phyloP scores from a whole-genome alignment of 139 green algal genomes.

The Mychonastes homosphaera region DNA sequence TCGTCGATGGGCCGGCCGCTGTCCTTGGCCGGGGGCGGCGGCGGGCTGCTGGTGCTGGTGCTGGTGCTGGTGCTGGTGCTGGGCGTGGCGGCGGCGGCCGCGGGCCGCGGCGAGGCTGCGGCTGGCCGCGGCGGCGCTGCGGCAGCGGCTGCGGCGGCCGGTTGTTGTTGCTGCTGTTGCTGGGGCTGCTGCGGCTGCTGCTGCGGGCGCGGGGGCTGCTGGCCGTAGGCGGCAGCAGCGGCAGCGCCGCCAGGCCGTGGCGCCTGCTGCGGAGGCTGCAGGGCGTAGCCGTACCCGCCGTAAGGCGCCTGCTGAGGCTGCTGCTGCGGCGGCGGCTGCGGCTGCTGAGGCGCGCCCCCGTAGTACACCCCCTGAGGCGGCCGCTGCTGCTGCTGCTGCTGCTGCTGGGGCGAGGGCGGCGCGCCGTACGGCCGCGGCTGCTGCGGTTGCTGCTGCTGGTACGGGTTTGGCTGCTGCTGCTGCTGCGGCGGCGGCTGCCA shows the following conservation, averaged over 20 bases:
- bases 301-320: conserved; percentile 7
- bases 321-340: conserved; percentile 5
- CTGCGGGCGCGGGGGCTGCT: neutral
- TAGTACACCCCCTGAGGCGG: neutral
- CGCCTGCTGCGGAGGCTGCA: neutral
- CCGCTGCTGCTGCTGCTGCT: neutral
- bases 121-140: neutral
- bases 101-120: neutral
- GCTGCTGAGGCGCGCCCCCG: neutral
- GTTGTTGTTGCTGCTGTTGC: conserved; percentile 5
- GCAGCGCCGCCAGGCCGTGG: too few relatives aligned
- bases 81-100: too few relatives aligned
- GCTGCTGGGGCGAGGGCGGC: neutral
- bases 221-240: too few relatives aligned
- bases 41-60: neutral
- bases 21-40: neutral
- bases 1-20: conserved; percentile 16
- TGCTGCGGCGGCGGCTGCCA: neutral
- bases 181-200: neutral
- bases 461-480: neutral
- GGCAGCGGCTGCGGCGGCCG: neutral
- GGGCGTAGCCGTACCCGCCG: neutral
- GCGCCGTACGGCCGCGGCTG: neutral
- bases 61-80: conserved; percentile 16
- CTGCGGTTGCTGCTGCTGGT: conserved; percentile 10